A percentile compares a stretch with the other conserved stretches of the same genome.
Evolutionary conservation across 495 filamentous ascomycete genomes (phyloP).

Genomic region (Aspergillus egyptiacus): DNA sequence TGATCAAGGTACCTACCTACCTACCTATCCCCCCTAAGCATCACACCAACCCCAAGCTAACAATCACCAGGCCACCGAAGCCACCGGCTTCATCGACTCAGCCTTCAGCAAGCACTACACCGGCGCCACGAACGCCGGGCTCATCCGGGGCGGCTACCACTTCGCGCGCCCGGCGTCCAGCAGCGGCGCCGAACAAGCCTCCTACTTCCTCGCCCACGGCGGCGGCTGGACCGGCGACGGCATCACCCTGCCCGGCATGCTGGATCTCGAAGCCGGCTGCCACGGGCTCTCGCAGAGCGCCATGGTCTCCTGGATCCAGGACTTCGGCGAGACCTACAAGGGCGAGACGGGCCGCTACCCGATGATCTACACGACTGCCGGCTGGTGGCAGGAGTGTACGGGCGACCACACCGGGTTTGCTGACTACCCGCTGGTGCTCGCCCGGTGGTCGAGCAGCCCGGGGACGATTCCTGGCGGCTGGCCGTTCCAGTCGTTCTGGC

Average conservation of each 20-base stretch:
- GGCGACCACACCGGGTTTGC: conserved; percentile 44
- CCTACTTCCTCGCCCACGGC: conserved; percentile 50
- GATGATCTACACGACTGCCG: conserved; percentile 49
- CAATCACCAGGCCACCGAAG: conserved; percentile 46
- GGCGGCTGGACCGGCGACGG: conserved; percentile 55
- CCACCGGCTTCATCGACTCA: conserved; percentile 45
- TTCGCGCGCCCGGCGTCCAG: conserved; percentile 46
- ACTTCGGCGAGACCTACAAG: conserved; percentile 51
- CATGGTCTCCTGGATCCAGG: conserved; percentile 52
- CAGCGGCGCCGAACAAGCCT: conserved; percentile 44
- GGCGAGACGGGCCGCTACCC: conserved; percentile 43
- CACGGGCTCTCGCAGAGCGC: conserved; percentile 39
- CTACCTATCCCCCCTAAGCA: background rate
- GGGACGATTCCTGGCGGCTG: conserved; percentile 50
- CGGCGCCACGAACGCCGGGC: conserved; percentile 46
- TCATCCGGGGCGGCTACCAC: conserved; percentile 57
- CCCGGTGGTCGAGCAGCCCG: conserved; percentile 35
- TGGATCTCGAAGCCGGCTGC: conserved; percentile 52
- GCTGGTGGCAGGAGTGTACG: conserved; percentile 55
- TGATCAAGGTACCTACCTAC: conserved; percentile 52
- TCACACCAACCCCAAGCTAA: background rate
- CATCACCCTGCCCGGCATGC: conserved; percentile 57
- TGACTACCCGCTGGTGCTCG: conserved; percentile 47
- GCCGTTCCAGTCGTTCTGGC: conserved; percentile 53
- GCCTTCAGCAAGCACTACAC: conserved; percentile 48